Percentiles rank a stretch among this genome's conserved stretches.
phyloP scores from a whole-genome alignment of 495 filamentous ascomycete species.

The Aspergillus ellipticus region DNA sequence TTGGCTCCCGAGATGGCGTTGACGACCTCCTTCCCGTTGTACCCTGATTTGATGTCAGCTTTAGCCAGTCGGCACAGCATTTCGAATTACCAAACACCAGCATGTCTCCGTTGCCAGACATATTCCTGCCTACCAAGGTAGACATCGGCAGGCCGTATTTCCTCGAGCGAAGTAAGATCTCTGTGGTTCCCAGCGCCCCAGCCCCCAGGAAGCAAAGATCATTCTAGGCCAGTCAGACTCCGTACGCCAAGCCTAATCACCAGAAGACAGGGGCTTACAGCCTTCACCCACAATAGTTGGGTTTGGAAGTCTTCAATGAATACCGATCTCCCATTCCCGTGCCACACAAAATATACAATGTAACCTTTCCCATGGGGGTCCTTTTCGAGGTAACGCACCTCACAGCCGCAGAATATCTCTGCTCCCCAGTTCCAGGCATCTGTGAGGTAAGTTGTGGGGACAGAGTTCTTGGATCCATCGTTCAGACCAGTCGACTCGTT shows the following conservation, averaged over 20 bases:
- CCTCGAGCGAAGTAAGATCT: constrained; percentile 63
- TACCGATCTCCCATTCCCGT: constrained; percentile 53
- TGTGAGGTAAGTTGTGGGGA: constrained; percentile 62
- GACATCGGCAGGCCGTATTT: constrained; percentile 56
- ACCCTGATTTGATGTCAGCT: constrained; percentile 31
- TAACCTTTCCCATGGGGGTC: constrained; percentile 50
- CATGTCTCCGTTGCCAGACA: constrained; percentile 69
- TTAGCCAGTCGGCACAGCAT: background rate
- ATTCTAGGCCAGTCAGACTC: constrained; percentile 33
- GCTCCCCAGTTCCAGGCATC: constrained; percentile 75
- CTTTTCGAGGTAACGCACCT: constrained; percentile 62
- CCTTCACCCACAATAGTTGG: constrained; percentile 67
- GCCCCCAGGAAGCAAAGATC: constrained; percentile 14
- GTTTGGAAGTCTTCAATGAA: constrained; percentile 56
- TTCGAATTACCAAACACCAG: constrained; percentile 53
- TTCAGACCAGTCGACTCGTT: constrained; percentile 63
- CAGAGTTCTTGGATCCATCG: constrained; percentile 64
- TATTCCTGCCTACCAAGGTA: constrained; percentile 53
- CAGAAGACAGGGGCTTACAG: constrained; percentile 58
- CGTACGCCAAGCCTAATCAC: background rate
- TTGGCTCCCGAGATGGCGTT: constrained; percentile 53
- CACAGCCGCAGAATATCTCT: constrained; percentile 69
- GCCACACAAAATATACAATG: constrained; percentile 63
- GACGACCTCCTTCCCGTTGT: constrained; percentile 52
- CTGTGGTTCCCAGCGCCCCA: constrained; percentile 59